Evolutionary conservation across 306 rosid genomes (phyloP).

Genomic region (Astragalus membranaceus): DNA sequence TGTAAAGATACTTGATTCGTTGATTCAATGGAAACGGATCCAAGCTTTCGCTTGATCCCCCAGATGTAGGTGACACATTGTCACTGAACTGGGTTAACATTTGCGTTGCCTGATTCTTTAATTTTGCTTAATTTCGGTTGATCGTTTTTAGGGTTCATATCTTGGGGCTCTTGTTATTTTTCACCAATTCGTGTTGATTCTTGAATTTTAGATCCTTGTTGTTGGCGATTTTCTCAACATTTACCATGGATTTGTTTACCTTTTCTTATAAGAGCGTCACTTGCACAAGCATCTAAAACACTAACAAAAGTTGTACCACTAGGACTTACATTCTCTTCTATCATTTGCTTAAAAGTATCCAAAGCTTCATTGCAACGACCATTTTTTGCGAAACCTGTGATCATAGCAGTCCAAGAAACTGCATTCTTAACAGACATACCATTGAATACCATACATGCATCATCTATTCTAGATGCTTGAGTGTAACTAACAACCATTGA

Average conservation of each 20-base stretch:
- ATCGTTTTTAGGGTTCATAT: no score
- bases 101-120: no score
- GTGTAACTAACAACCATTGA: constrained; percentile 40
- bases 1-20: no score
- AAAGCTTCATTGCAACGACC: constrained; percentile 35
- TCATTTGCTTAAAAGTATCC: constrained; percentile 40
- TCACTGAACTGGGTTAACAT: no score
- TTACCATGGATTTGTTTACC: constrained; percentile 55
- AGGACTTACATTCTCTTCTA: constrained; percentile 29
- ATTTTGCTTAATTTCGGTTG: no score
- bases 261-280: constrained; percentile 35
- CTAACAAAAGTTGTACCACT: constrained; percentile 42
- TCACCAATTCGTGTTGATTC: no score
- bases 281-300: constrained; percentile 51
- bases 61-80: no score
- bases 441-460: constrained; percentile 36
- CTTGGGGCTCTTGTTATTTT: no score
- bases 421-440: constrained; percentile 42
- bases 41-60: no score
- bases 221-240: no score
- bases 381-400: constrained; percentile 33
- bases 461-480: constrained; percentile 31
- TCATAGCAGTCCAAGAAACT: constrained; percentile 58
- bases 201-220: no score
- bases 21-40: no score